Percentiles rank a stretch among this genome's conserved stretches.
Conservation (phyloP, 2,329 filamentous ascomycete genomes). For the Ophiostoma sp. region DNA sequence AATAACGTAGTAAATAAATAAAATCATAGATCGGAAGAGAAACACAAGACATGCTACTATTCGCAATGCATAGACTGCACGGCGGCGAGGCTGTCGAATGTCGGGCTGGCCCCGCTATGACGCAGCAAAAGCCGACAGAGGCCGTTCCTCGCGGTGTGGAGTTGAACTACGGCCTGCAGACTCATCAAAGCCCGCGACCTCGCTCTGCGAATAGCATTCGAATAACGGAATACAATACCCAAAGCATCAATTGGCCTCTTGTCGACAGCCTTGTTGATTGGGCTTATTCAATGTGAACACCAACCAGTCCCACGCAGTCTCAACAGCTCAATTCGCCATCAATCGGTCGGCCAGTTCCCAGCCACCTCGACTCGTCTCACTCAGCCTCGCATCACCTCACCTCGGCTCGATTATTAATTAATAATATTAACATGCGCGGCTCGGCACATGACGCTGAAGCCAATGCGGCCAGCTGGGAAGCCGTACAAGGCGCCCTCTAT, state of each 20-base stretch:
- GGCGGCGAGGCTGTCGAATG: not conserved
- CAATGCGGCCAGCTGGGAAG: slow-evolving; percentile 65
- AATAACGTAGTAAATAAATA: not conserved
- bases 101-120: slow-evolving; percentile 20
- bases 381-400: not conserved
- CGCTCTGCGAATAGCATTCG: not conserved
- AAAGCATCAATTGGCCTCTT: not conserved
- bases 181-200: slow-evolving; percentile 12
- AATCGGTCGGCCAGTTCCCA: not conserved
- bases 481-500: slow-evolving; percentile 58
- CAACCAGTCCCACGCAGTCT: not conserved
- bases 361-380: not conserved
- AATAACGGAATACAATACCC: not conserved
- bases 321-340: not conserved
- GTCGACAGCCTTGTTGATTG: not conserved
- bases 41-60: not conserved
- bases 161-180: slow-evolving; percentile 16
- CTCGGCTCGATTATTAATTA: not conserved
- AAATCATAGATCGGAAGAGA: not conserved
- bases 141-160: not conserved
- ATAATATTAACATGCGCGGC: slow-evolving; percentile 38
- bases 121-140: slow-evolving; percentile 17
- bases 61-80: too few species aligned
- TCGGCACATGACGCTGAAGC: slow-evolving; percentile 61
- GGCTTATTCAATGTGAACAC: not conserved